Evolutionary conservation across 108 stramenopile species (phyloP).

Genomic region (Cyclotella choctawhatcheeana): DNA sequence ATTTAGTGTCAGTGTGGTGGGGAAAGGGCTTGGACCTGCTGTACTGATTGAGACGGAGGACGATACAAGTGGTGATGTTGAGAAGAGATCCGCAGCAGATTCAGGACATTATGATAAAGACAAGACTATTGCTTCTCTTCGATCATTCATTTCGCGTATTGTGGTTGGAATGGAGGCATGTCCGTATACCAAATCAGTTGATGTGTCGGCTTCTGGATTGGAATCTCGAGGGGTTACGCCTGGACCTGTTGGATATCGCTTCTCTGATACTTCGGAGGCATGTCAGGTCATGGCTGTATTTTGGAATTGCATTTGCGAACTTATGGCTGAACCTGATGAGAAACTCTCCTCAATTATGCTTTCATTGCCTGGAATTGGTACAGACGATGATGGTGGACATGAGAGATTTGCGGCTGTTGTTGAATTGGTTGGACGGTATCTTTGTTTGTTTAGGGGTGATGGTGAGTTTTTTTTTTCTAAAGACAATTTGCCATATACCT

Average conservation of each 20-base stretch:
- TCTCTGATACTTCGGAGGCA: slow-evolving; percentile 51
- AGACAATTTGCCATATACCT: no score
- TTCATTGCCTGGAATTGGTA: slow-evolving; percentile 57
- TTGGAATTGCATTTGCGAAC: slow-evolving; percentile 83
- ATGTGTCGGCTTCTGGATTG: slow-evolving; percentile 48
- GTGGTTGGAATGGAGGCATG: slow-evolving; percentile 57
- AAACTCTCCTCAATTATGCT: slow-evolving; percentile 56
- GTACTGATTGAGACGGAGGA: slow-evolving; percentile 65
- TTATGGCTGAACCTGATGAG: slow-evolving; percentile 54
- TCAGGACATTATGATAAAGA: slow-evolving; percentile 41
- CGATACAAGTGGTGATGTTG: slow-evolving; percentile 39
- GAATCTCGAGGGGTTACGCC: slow-evolving; percentile 52
- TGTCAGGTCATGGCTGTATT: slow-evolving; percentile 65
- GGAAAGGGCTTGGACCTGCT: slow-evolving; percentile 80
- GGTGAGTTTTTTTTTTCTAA: no score
- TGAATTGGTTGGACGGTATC: slow-evolving; percentile 64
- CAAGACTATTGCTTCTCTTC: slow-evolving; percentile 59
- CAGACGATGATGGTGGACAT: slow-evolving; percentile 38
- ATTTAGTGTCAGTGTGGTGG: slow-evolving; percentile 66
- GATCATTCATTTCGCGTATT: slow-evolving; percentile 66
- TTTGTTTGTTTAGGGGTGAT: slow-evolving; percentile 65
- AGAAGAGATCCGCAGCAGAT: slow-evolving; percentile 13
- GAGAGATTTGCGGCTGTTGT: slow-evolving; percentile 70
- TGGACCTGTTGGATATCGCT: slow-evolving; percentile 61
- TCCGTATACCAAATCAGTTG: slow-evolving; percentile 52